Evolutionary conservation across 1,284 basidiomycete genomes (phyloP).

Genomic region (Heterobasidion annosum): DNA sequence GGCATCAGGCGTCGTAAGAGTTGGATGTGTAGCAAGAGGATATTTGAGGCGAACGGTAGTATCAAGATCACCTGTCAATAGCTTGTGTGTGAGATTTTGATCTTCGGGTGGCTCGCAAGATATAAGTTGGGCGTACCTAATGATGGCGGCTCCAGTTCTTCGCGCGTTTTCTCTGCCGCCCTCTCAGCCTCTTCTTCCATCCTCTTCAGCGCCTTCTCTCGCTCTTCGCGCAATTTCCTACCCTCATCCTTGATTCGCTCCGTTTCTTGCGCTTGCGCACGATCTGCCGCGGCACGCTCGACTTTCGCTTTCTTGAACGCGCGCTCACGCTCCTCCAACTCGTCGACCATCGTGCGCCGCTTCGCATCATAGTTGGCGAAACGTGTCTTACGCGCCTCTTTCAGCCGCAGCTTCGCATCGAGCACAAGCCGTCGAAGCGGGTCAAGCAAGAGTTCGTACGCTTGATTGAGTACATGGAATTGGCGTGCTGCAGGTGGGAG

Average conservation of each 20-base stretch:
- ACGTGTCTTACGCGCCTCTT: slow-evolving; percentile 63
- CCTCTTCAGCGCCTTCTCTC: slow-evolving; percentile 41
- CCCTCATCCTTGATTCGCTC: slow-evolving; percentile 78
- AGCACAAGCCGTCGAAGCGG: slow-evolving; percentile 76
- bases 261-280: slow-evolving; percentile 50
- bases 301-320: slow-evolving; percentile 67
- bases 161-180: slow-evolving; percentile 24
- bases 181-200: slow-evolving; percentile 29
- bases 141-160: slow-evolving; percentile 40
- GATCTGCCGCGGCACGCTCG: slow-evolving; percentile 52
- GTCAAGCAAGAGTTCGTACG: slow-evolving; percentile 81
- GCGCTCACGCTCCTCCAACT: slow-evolving; percentile 77
- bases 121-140: slow-evolving; percentile 30
- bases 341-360: slow-evolving; percentile 73
- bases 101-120: slow-evolving; percentile 7
- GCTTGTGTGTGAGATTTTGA: no score
- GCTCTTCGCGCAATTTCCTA: slow-evolving; percentile 59
- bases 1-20: slow-evolving; percentile 38
- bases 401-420: slow-evolving; percentile 70
- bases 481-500: slow-evolving; percentile 46
- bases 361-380: slow-evolving; percentile 74
- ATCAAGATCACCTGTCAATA: slow-evolving; percentile 45
- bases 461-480: slow-evolving; percentile 83
- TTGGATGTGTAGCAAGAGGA: slow-evolving; percentile 44
- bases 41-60: slow-evolving; percentile 70